These are phyloP conservation scores for Entonaema liquescens DNA, from an alignment of 495 filamentous ascomycete species.

Conservation along the genomic window DNA sequence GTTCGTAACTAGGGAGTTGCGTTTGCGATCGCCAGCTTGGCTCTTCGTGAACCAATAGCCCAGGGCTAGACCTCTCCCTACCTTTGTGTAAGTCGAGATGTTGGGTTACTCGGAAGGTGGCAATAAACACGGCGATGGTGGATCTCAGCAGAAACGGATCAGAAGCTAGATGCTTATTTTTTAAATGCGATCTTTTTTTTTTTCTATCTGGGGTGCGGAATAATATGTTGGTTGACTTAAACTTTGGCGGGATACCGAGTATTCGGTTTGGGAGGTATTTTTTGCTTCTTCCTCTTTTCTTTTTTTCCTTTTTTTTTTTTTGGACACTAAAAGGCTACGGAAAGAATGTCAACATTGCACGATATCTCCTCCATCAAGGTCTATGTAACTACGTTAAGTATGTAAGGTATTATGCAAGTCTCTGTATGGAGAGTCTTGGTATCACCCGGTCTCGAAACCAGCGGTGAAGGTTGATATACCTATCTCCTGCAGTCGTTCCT, in stretches of 20 bases:
- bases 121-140: conserved; percentile 17
- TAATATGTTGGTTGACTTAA: conserved; percentile 19
- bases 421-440: conserved; percentile 35
- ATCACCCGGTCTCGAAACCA: conserved; percentile 39
- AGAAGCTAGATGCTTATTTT: conserved; percentile 25
- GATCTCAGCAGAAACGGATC: conserved; percentile 28
- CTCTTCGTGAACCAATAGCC: conserved; percentile 36
- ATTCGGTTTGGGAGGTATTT: conserved; percentile 19
- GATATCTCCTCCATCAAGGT: conserved; percentile 24
- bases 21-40: conserved; percentile 33
- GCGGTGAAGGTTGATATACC: conserved; percentile 40
- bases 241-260: conserved; percentile 18
- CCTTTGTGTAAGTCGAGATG: conserved; percentile 27
- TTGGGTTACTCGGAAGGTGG: conserved; percentile 19
- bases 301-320: too few relatives aligned
- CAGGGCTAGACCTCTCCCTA: conserved; percentile 18
- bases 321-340: conserved; percentile 7
- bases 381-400: conserved; percentile 10
- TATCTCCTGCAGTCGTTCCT: conserved; percentile 11
- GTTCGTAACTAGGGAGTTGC: conserved; percentile 10
- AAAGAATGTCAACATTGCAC: neutral
- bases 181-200: conserved; percentile 4
- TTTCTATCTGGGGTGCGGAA: conserved; percentile 5
- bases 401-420: conserved; percentile 23
- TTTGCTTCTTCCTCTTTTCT: too few relatives aligned